A percentile compares a stretch with the other conserved stretches of the same genome.
phyloP scores from a whole-genome alignment of 2,329 filamentous ascomycete genomes.

The Epichloe typhina region DNA sequence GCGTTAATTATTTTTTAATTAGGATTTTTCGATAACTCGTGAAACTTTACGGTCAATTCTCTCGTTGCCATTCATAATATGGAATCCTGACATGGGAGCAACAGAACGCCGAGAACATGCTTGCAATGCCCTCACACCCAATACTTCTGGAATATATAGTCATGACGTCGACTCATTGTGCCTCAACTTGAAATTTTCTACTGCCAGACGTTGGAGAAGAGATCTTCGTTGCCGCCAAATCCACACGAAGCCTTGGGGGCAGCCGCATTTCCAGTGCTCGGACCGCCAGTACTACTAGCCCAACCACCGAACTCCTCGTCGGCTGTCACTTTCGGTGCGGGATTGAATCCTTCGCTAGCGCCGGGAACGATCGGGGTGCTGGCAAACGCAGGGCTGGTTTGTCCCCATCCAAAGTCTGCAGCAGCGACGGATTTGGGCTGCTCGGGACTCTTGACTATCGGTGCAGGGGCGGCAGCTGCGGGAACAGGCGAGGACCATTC shows the following conservation, averaged over 20 bases:
- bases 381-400: constrained; percentile 32
- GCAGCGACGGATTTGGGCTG: constrained; percentile 31
- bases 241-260: constrained; percentile 43
- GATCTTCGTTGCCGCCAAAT: constrained; percentile 61
- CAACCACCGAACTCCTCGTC: constrained; percentile 97
- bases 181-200: constrained; percentile 22
- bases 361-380: constrained; percentile 48
- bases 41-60: constrained; percentile 7
- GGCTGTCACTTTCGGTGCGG: constrained; percentile 57
- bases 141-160: constrained; percentile 6
- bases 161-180: not conserved
- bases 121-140: constrained; percentile 6
- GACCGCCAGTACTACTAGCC: constrained; percentile 54
- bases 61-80: constrained; percentile 14
- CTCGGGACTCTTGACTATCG: constrained; percentile 43
- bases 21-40: not conserved
- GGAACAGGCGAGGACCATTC: constrained; percentile 52
- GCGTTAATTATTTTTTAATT: not conserved
- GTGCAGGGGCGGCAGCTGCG: constrained; percentile 21
- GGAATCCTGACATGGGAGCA: constrained; percentile 17
- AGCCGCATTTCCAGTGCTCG: constrained; percentile 24
- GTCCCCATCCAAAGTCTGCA: constrained; percentile 52
- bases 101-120: constrained; percentile 21
- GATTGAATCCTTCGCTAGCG: constrained; percentile 50
- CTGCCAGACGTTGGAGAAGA: constrained; percentile 95